Conservation (phyloP, 2,329 filamentous ascomycete species). For the Niveomyces coronatus region DNA sequence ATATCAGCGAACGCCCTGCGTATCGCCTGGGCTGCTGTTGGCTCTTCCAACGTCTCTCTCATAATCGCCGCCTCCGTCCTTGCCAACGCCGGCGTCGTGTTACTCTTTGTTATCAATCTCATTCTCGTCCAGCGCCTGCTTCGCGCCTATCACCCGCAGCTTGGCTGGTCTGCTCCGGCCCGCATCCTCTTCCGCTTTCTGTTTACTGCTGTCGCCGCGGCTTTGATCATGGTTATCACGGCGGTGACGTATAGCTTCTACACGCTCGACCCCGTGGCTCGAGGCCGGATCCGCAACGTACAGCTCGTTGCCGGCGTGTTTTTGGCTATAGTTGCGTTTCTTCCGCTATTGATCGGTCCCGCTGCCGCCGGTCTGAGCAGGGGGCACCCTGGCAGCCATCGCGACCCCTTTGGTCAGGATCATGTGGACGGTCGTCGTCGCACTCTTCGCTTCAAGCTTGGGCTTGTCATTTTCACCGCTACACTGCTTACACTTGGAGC, state of each 20-base stretch:
- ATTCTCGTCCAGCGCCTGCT: slow-evolving; percentile 67
- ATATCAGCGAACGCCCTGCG: slow-evolving; percentile 41
- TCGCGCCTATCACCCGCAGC: slow-evolving; percentile 57
- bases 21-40: slow-evolving; percentile 44
- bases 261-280: slow-evolving; percentile 44
- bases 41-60: slow-evolving; percentile 27
- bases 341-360: slow-evolving; percentile 47
- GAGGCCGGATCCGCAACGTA: slow-evolving; percentile 46
- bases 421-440: slow-evolving; percentile 49
- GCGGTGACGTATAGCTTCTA: slow-evolving; percentile 56
- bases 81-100: slow-evolving; percentile 60
- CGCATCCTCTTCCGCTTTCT: slow-evolving; percentile 44
- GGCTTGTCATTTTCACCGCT: slow-evolving; percentile 50
- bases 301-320: slow-evolving; percentile 58
- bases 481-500: slow-evolving; percentile 58
- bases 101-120: slow-evolving; percentile 71
- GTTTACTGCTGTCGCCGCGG: slow-evolving; percentile 45
- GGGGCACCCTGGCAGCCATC: no score
- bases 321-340: slow-evolving; percentile 53
- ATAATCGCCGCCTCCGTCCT: slow-evolving; percentile 57
- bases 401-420: slow-evolving; percentile 49
- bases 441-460: slow-evolving; percentile 50
- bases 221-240: slow-evolving; percentile 56
- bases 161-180: slow-evolving; percentile 56
- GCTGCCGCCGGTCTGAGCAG: slow-evolving; percentile 24